Conservation (phyloP, 768 basidiomycete species). For the Trichaptum fuscoviolaceum region DNA sequence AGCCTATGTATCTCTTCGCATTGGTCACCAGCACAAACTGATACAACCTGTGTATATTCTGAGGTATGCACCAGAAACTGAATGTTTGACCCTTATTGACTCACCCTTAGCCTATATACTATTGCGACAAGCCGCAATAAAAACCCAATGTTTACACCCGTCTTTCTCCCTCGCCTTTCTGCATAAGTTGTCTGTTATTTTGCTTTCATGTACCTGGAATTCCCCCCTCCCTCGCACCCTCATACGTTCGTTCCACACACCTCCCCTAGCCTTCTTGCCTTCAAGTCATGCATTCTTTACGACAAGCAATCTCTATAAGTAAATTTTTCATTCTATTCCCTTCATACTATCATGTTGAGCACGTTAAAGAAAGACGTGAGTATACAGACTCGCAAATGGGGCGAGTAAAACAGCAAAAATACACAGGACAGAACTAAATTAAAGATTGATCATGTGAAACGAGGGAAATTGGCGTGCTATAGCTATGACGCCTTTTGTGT, state of each 20-base stretch:
- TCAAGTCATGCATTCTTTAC: not conserved
- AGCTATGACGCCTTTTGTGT: constrained; percentile 15
- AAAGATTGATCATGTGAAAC: not conserved
- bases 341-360: not conserved
- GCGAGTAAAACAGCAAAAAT: not conserved
- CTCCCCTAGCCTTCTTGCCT: not conserved
- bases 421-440: not conserved
- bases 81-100: no score
- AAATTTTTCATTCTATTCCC: not conserved
- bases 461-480: not conserved
- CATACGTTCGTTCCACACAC: not conserved
- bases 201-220: no score
- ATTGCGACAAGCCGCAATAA: no score
- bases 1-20: no score
- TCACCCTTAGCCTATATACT: no score
- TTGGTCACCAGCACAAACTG: no score
- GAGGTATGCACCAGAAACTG: no score
- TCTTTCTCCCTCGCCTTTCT: no score
- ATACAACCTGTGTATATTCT: no score
- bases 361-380: not conserved
- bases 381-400: not conserved
- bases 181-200: no score
- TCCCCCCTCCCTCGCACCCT: no score
- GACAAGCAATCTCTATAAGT: not conserved
- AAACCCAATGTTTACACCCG: no score